Conservation (phyloP, 73 alveolate genomes). For the Blepharisma stoltei region DNA sequence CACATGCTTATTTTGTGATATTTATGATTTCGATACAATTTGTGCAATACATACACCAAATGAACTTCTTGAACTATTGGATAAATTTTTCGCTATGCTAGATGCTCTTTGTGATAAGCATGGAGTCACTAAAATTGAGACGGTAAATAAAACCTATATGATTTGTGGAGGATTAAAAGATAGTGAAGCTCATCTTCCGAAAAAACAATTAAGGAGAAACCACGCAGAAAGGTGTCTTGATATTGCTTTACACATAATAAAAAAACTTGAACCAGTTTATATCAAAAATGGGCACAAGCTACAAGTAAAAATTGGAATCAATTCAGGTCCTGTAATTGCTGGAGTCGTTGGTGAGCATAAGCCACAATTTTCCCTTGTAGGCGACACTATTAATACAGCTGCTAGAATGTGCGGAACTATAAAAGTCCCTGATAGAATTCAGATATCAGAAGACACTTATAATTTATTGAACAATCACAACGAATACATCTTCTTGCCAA, state of each 20-base stretch:
- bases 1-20: conserved; percentile 75
- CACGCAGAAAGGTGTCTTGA: conserved; percentile 24
- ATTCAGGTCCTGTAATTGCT: conserved; percentile 95
- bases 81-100: conserved; percentile 50
- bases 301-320: conserved; percentile 86
- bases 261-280: conserved; percentile 6
- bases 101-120: conserved; percentile 55
- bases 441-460: conserved; percentile 1
- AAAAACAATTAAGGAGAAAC: neutral
- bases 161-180: conserved; percentile 84
- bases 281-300: conserved; percentile 14
- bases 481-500: conserved; percentile 24
- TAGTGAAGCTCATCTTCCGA: conserved; percentile 30
- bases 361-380: conserved; percentile 97
- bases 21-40: conserved; percentile 65
- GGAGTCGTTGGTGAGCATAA: conserved; percentile 99
- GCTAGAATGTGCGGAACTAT: conserved; percentile 71
- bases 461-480: neutral
- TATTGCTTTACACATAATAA: conserved; percentile 8
- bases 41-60: conserved; percentile 45
- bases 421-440: conserved; percentile 14
- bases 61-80: conserved; percentile 59
- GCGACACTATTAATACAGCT: conserved; percentile 99
- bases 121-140: conserved; percentile 67
- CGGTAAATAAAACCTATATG: conserved; percentile 88